Evolutionary conservation across 1,284 basidiomycete genomes (phyloP), one percentile per base, ranked within the genome.

Genomic region (Heterobasidion occidentale): DNA sequence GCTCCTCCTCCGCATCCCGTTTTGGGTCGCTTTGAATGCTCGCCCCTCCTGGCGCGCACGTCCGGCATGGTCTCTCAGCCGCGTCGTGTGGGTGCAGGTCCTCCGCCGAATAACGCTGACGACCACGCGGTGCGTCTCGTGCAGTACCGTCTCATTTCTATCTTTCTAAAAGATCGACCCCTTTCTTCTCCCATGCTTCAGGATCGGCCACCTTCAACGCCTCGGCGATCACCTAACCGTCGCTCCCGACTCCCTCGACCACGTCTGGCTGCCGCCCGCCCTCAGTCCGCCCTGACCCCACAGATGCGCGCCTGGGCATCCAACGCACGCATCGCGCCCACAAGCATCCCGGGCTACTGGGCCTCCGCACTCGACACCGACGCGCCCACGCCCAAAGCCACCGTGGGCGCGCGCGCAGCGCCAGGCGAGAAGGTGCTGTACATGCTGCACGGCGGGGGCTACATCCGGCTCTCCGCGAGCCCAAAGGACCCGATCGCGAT

Each of bases 281-380:
- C 58, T 14, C 46, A 61, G 8, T 51, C 64, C 17, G 56, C n/a
- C 38, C 38, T 70, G n/a, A 56, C 54, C 8, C 67, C 65, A 2
- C 59, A 64, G 15, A 52, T 70, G 12, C 47, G 56, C 36, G 48
- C 44, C 8, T 63, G 57, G 44, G 67, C 67, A 9, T 57, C 62
- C 19, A 57, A 55, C 19, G 66, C 64, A 11, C 58, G 64, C 14
- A 69, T 71, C 33, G 56, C 58, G 5, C 64, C 70, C 14, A 57
- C 56, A 17, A 63, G 64, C n/a, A 68, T 72, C 8, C 70, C 71
- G 6, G 74, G 70, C 1, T 77, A 73, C 61, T 75, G 74, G 74
- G 61, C 70, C 8, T 65, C 70, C 53, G 57, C 58, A 20, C 60
- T 64, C 27, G 63, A 62, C 33, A 36, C 49, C 2, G 54, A 59